These are phyloP conservation scores for Lachancea kluyveri DNA, from an alignment of 805 yeast genomes.

Conservation along the genomic window DNA sequence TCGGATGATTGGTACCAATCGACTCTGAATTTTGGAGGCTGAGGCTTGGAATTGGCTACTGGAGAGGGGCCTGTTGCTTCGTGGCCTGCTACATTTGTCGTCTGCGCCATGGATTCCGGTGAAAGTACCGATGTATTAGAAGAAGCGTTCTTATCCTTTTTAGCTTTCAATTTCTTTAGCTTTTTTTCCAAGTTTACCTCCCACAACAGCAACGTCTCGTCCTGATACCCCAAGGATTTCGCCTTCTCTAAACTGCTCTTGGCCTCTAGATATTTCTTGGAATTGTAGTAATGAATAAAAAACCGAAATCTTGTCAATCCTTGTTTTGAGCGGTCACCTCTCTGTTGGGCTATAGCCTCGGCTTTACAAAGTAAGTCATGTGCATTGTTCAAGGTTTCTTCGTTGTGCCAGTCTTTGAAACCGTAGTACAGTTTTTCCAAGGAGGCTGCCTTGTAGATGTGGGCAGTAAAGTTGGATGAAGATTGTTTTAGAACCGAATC, in stretches of 20 bases:
- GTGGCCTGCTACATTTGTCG: no score
- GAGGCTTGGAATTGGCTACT: no score
- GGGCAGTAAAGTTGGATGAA: constrained; percentile 42
- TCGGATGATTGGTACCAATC: constrained; percentile 70
- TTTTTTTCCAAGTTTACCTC: constrained; percentile 8
- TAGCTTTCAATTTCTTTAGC: constrained; percentile 1
- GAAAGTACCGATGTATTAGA: background rate
- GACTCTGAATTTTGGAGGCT: constrained; percentile 35
- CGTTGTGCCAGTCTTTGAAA: constrained; percentile 38
- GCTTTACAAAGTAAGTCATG: constrained; percentile 32
- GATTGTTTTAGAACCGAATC: constrained; percentile 37
- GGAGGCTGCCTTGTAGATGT: constrained; percentile 43
- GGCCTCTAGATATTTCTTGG: constrained; percentile 38
- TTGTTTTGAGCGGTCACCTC: constrained; percentile 42
- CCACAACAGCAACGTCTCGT: constrained; percentile 46
- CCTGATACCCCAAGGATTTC: constrained; percentile 36
- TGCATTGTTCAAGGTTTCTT: constrained; percentile 38
- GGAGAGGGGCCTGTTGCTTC: no score
- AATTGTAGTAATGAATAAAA: constrained; percentile 41
- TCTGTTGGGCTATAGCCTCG: constrained; percentile 36
- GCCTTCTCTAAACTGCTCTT: constrained; percentile 38
- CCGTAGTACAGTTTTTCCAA: constrained; percentile 38
- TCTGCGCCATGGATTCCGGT: no score
- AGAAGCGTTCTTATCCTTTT: background rate
- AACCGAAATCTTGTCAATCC: constrained; percentile 44